phyloP scores from a whole-genome alignment of 371 early-diverging fungal species.

The Coemansia sp. region DNA sequence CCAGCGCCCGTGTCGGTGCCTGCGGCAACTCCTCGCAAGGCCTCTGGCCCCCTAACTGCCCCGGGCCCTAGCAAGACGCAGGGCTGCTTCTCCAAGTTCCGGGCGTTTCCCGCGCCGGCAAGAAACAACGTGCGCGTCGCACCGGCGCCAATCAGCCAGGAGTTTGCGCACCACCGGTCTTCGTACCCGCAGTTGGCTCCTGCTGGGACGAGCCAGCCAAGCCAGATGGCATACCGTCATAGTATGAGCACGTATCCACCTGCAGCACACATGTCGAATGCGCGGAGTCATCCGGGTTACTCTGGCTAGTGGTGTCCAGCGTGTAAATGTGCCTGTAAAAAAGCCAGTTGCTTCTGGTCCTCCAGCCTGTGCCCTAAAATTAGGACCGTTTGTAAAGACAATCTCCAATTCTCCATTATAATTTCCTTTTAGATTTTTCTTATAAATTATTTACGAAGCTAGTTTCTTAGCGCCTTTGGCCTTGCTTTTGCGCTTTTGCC shows the following conservation, averaged over 20 bases:
- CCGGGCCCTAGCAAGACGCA: background rate
- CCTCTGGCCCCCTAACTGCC: background rate
- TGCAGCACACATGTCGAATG: constrained; percentile 21
- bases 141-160: background rate
- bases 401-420: background rate
- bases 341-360: too few species aligned
- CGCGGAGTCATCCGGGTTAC: constrained; percentile 23
- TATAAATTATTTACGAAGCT: background rate
- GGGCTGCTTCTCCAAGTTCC: constrained; percentile 1
- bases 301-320: constrained; percentile 1
- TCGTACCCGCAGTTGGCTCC: constrained; percentile 7
- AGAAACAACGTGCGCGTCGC: background rate
- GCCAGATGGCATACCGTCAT: constrained; percentile 8
- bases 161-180: background rate
- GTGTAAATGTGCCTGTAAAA: constrained; percentile 2
- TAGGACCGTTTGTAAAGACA: constrained; percentile 1
- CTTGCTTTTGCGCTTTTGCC: constrained; percentile 66
- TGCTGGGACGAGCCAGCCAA: background rate
- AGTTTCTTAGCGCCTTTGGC: constrained; percentile 1
- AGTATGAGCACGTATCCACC: constrained; percentile 20
- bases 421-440: constrained; percentile 5
- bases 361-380: too few species aligned
- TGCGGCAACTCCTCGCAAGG: background rate
- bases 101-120: background rate
- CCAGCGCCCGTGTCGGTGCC: constrained; percentile 10